Base-by-base conservation (phyloP, 2,329 filamentous ascomycete species). In the Leptographium radiaticola region DNA sequence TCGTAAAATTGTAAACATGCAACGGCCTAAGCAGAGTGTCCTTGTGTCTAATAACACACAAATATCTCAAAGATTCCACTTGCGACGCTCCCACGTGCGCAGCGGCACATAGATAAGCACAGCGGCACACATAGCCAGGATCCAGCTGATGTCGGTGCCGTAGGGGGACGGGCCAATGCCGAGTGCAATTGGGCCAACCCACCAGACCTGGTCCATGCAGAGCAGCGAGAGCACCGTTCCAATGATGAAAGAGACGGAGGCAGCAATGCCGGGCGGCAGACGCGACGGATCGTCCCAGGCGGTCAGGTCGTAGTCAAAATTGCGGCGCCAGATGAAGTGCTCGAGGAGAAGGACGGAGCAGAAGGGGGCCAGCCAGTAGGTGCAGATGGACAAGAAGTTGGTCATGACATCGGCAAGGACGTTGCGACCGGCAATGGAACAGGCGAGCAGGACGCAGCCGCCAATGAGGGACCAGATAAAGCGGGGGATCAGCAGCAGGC, bases 311-410 rank as follows among this genome's bases (percentile, higher is more conserved):
- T 58, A 58, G 3, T 34, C 51, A 31, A 52, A 58, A 31, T 42
- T 38, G 30, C 53, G 50, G 10, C 55, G 53, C 55, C 55, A 58
- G 33, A 58, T 54, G 15, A 49, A 55, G 25, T 58, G 55, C 38
- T 58, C 57, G 12, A 57, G 48, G 38, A 58, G 36, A 15, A 58
- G 16, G n/a, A 58, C 45, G 1, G 55, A 43, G 33, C 51, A 47
- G 43, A 57, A 57, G 9, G 57, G 57, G 2, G 53, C 46, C 8
- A 57, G 47, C 55, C 55, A 58, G 49, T 58, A 58, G 2, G 57
- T 53, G 49, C 53, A 55, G 40, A 58, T 55, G 34, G 50, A 52
- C 9, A 58, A 30, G 42, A 58, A 58, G 49, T 58, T 55, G 31
- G 53, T 54, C 57, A 58, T 57, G 16, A 58, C 57, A 2, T 43